Base-by-base conservation (phyloP, 306 rosid species). In the Prinsepia uniflora region DNA sequence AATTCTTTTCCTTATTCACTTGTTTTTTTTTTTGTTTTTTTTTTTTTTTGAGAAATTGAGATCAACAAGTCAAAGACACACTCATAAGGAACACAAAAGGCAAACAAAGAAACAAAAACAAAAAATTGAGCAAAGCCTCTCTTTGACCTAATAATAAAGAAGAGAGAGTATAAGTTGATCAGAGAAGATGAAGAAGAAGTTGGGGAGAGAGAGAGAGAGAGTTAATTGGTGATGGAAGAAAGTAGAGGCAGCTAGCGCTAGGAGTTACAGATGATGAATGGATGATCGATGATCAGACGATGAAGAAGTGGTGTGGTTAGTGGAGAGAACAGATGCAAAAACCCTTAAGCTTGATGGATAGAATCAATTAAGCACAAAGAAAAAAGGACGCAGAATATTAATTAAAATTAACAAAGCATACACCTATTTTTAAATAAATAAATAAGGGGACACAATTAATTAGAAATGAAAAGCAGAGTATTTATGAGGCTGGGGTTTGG, bases 341-440 rank as follows among this genome's bases (percentile, higher is more conserved):
- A 69, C 59, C 70, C 73, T 76, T 68, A 80, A 73, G 10, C 64
- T 59, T 59, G 64, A 59, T 59, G 14, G 76, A 71, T 19, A 72
- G 86, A 82, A 86, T 85, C 84, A 81, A 86, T 85, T 81, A 77
- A 79, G 78, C 73, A 72, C 79, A 77, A 43, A 61, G 67, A 65
- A 55, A 47, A 36, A 15, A 63, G 74, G 41, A 76, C 36, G 57
- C 36, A 64, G 70, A 60, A 63, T 58, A 57, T 24, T 24, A 67
- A 57, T 46, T 72, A 47, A 40, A 72, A 59, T 61, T 48, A 72
- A 55, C 15, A 54, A 17, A 57, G 64, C 66, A 49, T 62, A 74
- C 43, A 43, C 43, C 50, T 67, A 65, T 59, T 63, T 65, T 45
- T 40, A 42, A 42, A 57, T 15, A 36, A 13, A 50, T 48, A 41